Conservation (phyloP, 768 basidiomycete species). For the Termitomyces sp. region DNA sequence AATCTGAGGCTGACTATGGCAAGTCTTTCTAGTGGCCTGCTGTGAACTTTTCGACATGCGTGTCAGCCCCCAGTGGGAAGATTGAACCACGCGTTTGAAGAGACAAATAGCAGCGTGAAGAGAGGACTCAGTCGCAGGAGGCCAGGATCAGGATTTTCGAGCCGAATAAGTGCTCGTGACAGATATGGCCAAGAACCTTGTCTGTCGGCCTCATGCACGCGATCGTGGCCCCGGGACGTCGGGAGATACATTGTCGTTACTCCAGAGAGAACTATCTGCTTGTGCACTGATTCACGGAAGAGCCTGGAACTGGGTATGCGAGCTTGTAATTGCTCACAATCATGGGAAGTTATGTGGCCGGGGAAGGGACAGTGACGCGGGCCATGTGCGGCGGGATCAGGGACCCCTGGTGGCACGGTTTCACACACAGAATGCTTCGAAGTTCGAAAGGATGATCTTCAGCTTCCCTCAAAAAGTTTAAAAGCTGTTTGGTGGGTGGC, state of each 20-base stretch:
- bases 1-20: conserved; percentile 1
- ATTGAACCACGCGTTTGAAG: not conserved
- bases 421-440: conserved; percentile 18
- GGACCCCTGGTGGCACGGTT: conserved; percentile 11
- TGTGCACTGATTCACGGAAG: not conserved
- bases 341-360: not conserved
- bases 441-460: conserved; percentile 18
- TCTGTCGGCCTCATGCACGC: not conserved
- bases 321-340: not conserved
- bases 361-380: conserved; percentile 3
- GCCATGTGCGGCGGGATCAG: conserved; percentile 12
- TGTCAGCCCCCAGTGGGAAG: not conserved
- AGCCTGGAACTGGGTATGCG: not conserved
- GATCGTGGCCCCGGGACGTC: not conserved
- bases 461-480: conserved; percentile 18
- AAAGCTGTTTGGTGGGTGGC: conserved; percentile 10
- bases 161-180: not conserved
- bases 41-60: not conserved
- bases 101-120: not conserved
- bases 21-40: no score
- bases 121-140: not conserved
- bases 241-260: not conserved
- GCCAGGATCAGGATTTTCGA: not conserved
- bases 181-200: not conserved
- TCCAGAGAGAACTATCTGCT: not conserved